A percentile compares a stretch with the other conserved stretches of the same genome.
These are phyloP conservation scores for Pseudotulostoma volvatum DNA, from an alignment of 495 filamentous ascomycete genomes.

Conservation along the genomic window DNA sequence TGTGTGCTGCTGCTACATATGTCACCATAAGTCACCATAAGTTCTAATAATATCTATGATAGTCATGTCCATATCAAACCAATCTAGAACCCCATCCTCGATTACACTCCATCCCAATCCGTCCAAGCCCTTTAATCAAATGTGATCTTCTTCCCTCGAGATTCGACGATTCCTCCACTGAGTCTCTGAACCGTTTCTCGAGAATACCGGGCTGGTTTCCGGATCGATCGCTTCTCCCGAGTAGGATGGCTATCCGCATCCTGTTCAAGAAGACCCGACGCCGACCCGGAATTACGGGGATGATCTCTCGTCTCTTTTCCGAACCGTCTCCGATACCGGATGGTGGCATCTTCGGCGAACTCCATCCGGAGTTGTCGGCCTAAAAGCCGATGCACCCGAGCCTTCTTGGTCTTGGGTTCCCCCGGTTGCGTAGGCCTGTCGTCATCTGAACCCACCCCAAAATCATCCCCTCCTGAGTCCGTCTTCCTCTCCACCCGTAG, in stretches of 20 bases:
- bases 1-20: too few species aligned
- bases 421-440: constrained; percentile 17
- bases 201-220: constrained; percentile 24
- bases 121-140: constrained; percentile 69
- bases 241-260: constrained; percentile 4
- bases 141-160: constrained; percentile 66
- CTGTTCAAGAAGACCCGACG: too few species aligned
- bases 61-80: too few species aligned
- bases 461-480: constrained; percentile 17
- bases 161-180: constrained; percentile 63
- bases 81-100: too few species aligned
- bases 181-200: constrained; percentile 35
- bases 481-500: constrained; percentile 46
- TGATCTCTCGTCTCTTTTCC: constrained; percentile 45
- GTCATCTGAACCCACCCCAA: constrained; percentile 15
- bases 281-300: constrained; percentile 22
- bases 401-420: constrained; percentile 49
- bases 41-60: too few species aligned
- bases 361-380: constrained; percentile 75
- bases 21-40: too few species aligned
- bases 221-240: constrained; percentile 9
- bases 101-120: too few species aligned
- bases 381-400: constrained; percentile 66
- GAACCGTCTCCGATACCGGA: constrained; percentile 83
- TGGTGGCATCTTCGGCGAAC: constrained; percentile 76